Conservation (phyloP, 1,139 yeast species). For the Candida sp. region DNA sequence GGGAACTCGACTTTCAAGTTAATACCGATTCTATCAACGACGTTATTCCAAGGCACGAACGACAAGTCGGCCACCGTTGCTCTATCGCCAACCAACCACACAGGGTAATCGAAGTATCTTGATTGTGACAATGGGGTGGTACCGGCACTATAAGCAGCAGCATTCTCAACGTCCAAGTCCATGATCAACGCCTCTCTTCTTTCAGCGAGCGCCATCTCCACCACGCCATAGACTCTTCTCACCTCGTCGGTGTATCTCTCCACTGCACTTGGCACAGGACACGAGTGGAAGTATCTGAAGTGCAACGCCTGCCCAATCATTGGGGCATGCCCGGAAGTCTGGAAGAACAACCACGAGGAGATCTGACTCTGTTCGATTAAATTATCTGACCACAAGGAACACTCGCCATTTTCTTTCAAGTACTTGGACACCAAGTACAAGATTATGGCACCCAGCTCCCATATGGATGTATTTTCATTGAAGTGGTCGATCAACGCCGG, state of each 20-base stretch:
- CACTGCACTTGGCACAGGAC: conserved; percentile 86
- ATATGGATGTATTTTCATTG: conserved; percentile 76
- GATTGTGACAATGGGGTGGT: conserved; percentile 88
- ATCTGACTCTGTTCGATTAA: conserved; percentile 86
- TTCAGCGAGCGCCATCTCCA: conserved; percentile 95
- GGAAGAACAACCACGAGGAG: conserved; percentile 90
- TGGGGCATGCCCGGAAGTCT: conserved; percentile 96
- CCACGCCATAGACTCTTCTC: conserved; percentile 90
- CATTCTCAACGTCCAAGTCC: conserved; percentile 89
- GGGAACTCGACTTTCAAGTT: conserved; percentile 89
- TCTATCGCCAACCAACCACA: conserved; percentile 93
- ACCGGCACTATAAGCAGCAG: conserved; percentile 89
- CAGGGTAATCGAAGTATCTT: conserved; percentile 89
- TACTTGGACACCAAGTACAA: conserved; percentile 74
- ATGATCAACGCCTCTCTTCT: conserved; percentile 88
- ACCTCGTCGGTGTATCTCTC: conserved; percentile 95
- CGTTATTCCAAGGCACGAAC: conserved; percentile 97
- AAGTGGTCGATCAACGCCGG: conserved; percentile 94
- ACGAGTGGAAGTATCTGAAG: conserved; percentile 89
- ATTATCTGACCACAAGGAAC: conserved; percentile 83
- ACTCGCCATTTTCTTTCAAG: conserved; percentile 71
- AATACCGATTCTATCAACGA: conserved; percentile 91
- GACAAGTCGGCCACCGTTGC: conserved; percentile 92
- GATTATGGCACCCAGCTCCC: conserved; percentile 96
- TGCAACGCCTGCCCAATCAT: conserved; percentile 98